Evolutionary conservation across 1,139 yeast genomes (phyloP).

Genomic region (Blastobotrys malaysiensis): DNA sequence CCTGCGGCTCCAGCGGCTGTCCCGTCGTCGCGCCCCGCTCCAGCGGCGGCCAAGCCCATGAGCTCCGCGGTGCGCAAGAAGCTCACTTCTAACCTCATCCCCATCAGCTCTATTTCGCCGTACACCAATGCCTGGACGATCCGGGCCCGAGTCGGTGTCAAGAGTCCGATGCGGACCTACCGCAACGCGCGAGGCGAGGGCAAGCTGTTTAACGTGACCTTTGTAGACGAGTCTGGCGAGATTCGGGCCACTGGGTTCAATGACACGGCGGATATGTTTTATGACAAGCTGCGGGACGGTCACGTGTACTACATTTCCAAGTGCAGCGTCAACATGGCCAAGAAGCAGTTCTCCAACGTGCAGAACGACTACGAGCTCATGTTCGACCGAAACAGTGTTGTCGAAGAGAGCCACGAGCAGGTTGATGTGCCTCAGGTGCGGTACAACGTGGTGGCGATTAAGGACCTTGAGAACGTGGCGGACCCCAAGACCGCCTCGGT

Average conservation of each 20-base stretch:
- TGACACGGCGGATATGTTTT: conserved; percentile 74
- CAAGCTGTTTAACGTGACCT: conserved; percentile 78
- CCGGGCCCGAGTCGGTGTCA: conserved; percentile 83
- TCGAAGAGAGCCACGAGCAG: conserved; percentile 58
- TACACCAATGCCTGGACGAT: conserved; percentile 89
- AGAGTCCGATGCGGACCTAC: conserved; percentile 87
- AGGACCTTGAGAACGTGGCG: conserved; percentile 60
- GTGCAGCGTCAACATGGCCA: conserved; percentile 77
- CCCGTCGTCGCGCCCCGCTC: conserved; percentile 1
- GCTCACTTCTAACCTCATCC: conserved; percentile 37
- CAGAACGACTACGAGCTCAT: conserved; percentile 84
- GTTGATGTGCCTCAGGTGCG: conserved; percentile 66
- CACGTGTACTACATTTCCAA: conserved; percentile 80
- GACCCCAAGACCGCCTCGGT: conserved; percentile 68
- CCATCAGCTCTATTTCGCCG: conserved; percentile 87
- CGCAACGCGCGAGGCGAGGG: conserved; percentile 85
- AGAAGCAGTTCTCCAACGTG: conserved; percentile 79
- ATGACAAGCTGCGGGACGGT: conserved; percentile 76
- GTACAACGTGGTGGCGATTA: conserved; percentile 69
- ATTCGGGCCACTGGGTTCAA: conserved; percentile 94
- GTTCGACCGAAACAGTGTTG: conserved; percentile 71
- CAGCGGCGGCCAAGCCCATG: conserved; percentile 3
- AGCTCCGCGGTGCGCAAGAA: not conserved
- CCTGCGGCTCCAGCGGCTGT: conserved; percentile 5
- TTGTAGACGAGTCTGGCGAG: conserved; percentile 93